These are phyloP conservation scores for Pythium folliculosum DNA, from an alignment of 352 stramenopile genomes.

Conservation along the genomic window DNA sequence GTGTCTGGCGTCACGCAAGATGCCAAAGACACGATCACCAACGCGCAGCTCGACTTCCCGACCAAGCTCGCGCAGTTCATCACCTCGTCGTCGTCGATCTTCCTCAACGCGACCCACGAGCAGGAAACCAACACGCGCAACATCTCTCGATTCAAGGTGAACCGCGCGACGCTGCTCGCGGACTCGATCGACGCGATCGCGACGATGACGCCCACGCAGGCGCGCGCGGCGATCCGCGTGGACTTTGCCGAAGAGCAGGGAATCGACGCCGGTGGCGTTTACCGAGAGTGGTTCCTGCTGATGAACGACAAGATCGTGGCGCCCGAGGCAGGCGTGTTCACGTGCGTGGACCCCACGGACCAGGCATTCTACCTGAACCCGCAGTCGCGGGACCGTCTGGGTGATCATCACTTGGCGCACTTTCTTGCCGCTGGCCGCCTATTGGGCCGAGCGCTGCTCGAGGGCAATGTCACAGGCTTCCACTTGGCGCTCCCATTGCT, in stretches of 20 bases:
- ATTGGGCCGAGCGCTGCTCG: slow-evolving; percentile 65
- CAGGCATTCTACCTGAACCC: slow-evolving; percentile 65
- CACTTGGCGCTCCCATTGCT: slow-evolving; percentile 95
- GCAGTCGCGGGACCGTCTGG: slow-evolving; percentile 56
- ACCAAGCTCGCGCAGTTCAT: slow-evolving; percentile 34
- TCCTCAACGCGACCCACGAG: slow-evolving; percentile 16
- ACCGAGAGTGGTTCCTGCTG: slow-evolving; percentile 89
- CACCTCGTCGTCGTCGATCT: slow-evolving; percentile 15
- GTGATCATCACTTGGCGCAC: slow-evolving; percentile 71
- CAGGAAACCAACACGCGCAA: slow-evolving; percentile 12
- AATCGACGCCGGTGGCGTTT: slow-evolving; percentile 82
- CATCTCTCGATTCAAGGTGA: slow-evolving; percentile 26
- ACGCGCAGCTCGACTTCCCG: slow-evolving; percentile 24
- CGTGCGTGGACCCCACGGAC: slow-evolving; percentile 50
- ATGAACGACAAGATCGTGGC: slow-evolving; percentile 62
- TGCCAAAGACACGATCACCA: slow-evolving; percentile 25
- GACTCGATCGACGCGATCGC: slow-evolving; percentile 66
- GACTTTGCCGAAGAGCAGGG: slow-evolving; percentile 83
- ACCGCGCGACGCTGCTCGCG: slow-evolving; percentile 46
- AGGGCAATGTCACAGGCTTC: slow-evolving; percentile 93
- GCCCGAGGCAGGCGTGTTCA: slow-evolving; percentile 54
- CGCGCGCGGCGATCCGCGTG: slow-evolving; percentile 68
- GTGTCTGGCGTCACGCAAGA: neutral
- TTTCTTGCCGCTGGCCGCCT: slow-evolving; percentile 58
- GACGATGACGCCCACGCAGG: slow-evolving; percentile 53